Evolutionary conservation across 345 rosid species (phyloP), one percentile per base, ranked within the genome.

Genomic region (Laguncularia racemosa): DNA sequence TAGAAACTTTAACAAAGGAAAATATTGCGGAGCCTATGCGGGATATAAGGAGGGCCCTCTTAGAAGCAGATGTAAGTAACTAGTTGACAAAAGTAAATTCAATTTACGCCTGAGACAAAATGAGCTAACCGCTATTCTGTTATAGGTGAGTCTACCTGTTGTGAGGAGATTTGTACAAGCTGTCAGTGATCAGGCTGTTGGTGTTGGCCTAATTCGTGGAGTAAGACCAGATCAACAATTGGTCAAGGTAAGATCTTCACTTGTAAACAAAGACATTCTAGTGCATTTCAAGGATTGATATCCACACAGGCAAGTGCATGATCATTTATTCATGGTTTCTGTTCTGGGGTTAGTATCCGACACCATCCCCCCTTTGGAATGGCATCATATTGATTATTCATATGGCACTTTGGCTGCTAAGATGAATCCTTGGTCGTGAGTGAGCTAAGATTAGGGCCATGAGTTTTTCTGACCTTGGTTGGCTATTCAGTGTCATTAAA

Each of bases 151-250:
- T 53, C 96, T 93, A 66, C 97, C 96, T 43, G 97, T 90, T 53
- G 99, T 85, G 53, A 85, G 97, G 75, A 83, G 96, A 78, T 93
- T 93, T 80, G 89, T 89, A 33, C 96, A 93, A 60, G 79, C 85
- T 47, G 91, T 89, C 52, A 80, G 95, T 61, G 99, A 89, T 52
- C 86, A 82, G 68, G 97, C 91, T 44, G 88, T 93, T 72, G 99
- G 99, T 49, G 76, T 78, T 47, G 96, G 91, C 19, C 60, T 89
- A 38, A 84, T 84, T 56, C 80, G 96, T 43, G 99, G 96, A 58
- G 99, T 93, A 53, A 93, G 68, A 67, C 97, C 99, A 3, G 99
- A 93, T 80, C 96, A 89, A 68, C 97, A 93, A 53, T 58, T 93
- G 78, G 99, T 93, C 71, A 89, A 93, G 88, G 99, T 93, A 62